phyloP scores from a whole-genome alignment of 2,329 filamentous ascomycete species.

The Epichloe sibirici region DNA sequence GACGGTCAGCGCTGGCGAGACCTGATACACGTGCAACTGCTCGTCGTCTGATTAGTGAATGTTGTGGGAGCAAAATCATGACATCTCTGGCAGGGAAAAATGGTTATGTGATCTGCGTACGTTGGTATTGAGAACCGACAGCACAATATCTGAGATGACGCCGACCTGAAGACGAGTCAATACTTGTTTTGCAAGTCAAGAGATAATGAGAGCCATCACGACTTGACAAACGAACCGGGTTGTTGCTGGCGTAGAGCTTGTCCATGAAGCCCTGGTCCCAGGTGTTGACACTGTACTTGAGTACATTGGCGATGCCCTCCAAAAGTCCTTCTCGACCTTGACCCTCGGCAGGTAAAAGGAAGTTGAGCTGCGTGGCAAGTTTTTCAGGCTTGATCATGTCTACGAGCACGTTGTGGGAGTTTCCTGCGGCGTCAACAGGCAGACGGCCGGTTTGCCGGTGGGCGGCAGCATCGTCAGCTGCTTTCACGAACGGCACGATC shows the following conservation, averaged over 20 bases:
- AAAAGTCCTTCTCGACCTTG: slow-evolving; percentile 63
- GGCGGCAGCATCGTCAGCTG: slow-evolving; percentile 51
- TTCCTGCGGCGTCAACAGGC: slow-evolving; percentile 27
- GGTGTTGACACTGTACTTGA: slow-evolving; percentile 90
- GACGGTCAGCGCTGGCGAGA: slow-evolving; percentile 76
- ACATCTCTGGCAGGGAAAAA: neutral
- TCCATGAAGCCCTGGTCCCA: slow-evolving; percentile 96
- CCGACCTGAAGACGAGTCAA: slow-evolving; percentile 45
- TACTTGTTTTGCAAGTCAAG: neutral
- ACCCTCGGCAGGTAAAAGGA: slow-evolving; percentile 47
- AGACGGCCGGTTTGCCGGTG: slow-evolving; percentile 38
- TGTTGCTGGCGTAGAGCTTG: slow-evolving; percentile 86
- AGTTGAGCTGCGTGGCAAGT: slow-evolving; percentile 40
- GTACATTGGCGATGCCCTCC: slow-evolving; percentile 53
- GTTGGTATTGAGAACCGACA: slow-evolving; percentile 85
- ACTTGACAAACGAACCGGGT: slow-evolving; percentile 44
- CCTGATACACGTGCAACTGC: slow-evolving; percentile 79
- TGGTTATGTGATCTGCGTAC: slow-evolving; percentile 26
- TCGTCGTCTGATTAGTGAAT: neutral
- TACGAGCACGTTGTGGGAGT: slow-evolving; percentile 46
- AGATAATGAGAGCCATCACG: too few relatives aligned
- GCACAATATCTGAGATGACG: slow-evolving; percentile 70
- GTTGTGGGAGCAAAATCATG: neutral
- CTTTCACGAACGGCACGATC: slow-evolving; percentile 57
- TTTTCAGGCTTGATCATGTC: slow-evolving; percentile 48